These are phyloP conservation scores for Fomitopsis schrenkii DNA, from an alignment of 1,284 basidiomycete genomes.

Conservation along the genomic window DNA sequence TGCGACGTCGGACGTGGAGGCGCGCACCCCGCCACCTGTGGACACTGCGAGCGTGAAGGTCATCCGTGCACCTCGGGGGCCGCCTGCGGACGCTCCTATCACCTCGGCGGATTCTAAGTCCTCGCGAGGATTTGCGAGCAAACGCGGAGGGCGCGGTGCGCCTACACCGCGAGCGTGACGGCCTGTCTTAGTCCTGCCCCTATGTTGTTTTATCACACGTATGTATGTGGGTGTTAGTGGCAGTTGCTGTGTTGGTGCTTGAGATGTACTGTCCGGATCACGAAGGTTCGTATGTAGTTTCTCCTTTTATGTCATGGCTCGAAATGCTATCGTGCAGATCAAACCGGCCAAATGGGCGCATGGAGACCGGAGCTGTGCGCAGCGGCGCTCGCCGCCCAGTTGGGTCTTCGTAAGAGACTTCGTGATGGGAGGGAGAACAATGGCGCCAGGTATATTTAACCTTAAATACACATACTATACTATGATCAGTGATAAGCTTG, in stretches of 20 bases:
- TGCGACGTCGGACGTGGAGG: not conserved
- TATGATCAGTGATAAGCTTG: not conserved
- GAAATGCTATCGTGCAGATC: not conserved
- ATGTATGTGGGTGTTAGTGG: not conserved
- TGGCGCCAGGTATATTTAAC: not conserved
- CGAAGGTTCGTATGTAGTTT: not conserved
- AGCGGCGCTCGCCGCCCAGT: not conserved
- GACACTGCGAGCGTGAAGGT: constrained; percentile 5
- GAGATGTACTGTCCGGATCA: not conserved
- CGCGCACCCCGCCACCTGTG: not conserved
- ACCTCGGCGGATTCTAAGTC: not conserved
- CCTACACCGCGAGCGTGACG: not conserved
- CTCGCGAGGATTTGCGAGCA: not conserved
- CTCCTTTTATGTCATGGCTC: not conserved
- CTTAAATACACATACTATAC: not conserved
- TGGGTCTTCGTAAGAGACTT: not conserved
- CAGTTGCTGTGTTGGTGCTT: not conserved
- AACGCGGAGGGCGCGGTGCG: not conserved
- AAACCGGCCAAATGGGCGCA: not conserved
- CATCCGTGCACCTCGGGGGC: constrained; percentile 14
- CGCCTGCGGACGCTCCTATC: not conserved
- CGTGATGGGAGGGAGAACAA: not conserved
- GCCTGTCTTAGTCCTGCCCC: not conserved
- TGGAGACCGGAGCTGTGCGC: not conserved
- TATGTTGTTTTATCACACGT: not conserved